Evolutionary conservation across 2,329 filamentous ascomycete species (phyloP).

Genomic region (Aaosphaeria arxii): DNA sequence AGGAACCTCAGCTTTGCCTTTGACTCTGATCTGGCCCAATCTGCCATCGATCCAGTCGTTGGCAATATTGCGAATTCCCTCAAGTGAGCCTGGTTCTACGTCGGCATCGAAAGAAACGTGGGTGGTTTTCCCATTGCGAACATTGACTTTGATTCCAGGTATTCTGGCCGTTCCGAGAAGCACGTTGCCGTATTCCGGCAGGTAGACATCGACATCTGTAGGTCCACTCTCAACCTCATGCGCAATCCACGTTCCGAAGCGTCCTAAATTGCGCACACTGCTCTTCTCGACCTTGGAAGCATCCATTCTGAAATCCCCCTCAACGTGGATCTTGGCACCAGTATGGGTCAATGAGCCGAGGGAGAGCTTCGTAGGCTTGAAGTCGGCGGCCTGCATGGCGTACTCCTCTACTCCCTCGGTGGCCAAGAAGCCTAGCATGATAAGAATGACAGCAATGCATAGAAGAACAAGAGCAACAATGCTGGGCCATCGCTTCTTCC

Average conservation of each 20-base stretch:
- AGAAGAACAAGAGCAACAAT: constrained; percentile 69
- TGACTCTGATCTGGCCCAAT: constrained; percentile 66
- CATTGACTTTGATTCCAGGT: constrained; percentile 71
- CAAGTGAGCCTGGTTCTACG: constrained; percentile 70
- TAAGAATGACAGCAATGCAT: constrained; percentile 59
- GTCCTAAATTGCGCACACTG: constrained; percentile 71
- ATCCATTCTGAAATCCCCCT: constrained; percentile 80
- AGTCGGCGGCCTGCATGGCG: constrained; percentile 74
- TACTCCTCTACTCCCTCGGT: constrained; percentile 82
- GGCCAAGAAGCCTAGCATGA: constrained; percentile 81
- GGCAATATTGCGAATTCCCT: constrained; percentile 74
- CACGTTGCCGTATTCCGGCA: constrained; percentile 78
- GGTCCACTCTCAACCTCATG: constrained; percentile 70
- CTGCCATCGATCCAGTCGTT: constrained; percentile 86
- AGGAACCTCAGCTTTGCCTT: constrained; percentile 69
- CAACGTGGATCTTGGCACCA: constrained; percentile 75
- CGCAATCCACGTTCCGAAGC: constrained; percentile 76
- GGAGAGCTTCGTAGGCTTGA: constrained; percentile 80
- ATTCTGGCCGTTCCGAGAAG: constrained; percentile 74
- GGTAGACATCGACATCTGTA: constrained; percentile 70
- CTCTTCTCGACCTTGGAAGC: constrained; percentile 69
- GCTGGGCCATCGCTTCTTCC: constrained; percentile 68
- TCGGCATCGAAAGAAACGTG: constrained; percentile 76
- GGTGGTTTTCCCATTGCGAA: constrained; percentile 75
- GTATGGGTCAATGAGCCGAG: constrained; percentile 79